Conservation (phyloP, 2,329 filamentous ascomycete species). For the Helicocarpus griseus region DNA sequence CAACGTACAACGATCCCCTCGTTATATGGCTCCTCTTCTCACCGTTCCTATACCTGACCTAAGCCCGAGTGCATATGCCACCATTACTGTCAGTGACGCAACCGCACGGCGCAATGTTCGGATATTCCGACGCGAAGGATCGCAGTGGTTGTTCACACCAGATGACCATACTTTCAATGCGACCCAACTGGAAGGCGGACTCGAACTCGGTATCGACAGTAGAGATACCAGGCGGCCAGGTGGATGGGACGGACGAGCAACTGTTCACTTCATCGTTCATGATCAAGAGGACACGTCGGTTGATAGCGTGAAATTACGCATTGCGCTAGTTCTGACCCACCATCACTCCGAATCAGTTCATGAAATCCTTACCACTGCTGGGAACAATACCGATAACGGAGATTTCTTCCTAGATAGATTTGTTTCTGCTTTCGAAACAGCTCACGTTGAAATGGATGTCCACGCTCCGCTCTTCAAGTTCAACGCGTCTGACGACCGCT, state of each 20-base stretch:
- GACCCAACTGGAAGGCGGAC: slow-evolving; percentile 19
- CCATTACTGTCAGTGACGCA: slow-evolving; percentile 4
- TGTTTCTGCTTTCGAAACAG: slow-evolving; percentile 11
- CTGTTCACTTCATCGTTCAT: slow-evolving; percentile 20
- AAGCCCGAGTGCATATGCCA: slow-evolving; percentile 1
- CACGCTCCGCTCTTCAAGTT: slow-evolving; percentile 16
- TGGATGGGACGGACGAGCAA: slow-evolving; percentile 11
- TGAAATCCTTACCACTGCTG: slow-evolving; percentile 17
- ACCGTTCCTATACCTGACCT: slow-evolving; percentile 20
- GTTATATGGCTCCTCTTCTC: slow-evolving; percentile 24
- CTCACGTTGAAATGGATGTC: slow-evolving; percentile 11
- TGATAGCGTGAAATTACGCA: slow-evolving; percentile 22
- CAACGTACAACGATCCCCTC: slow-evolving; percentile 22
- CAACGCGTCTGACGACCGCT: slow-evolving; percentile 22
- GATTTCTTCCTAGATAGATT: slow-evolving; percentile 14
- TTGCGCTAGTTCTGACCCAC: slow-evolving; percentile 32
- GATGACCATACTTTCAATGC: slow-evolving; percentile 21
- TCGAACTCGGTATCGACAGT: slow-evolving; percentile 29
- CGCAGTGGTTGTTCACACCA: slow-evolving; percentile 20
- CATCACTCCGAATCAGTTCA: slow-evolving; percentile 26
- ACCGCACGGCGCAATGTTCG: slow-evolving; percentile 18
- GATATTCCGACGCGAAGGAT: slow-evolving; percentile 18
- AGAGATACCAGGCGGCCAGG: slow-evolving; percentile 19
- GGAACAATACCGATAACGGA: slow-evolving; percentile 4
- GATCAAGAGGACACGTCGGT: slow-evolving; percentile 16